These are phyloP conservation scores for Mycena capillaripes DNA, from an alignment of 768 basidiomycete species.

Conservation along the genomic window DNA sequence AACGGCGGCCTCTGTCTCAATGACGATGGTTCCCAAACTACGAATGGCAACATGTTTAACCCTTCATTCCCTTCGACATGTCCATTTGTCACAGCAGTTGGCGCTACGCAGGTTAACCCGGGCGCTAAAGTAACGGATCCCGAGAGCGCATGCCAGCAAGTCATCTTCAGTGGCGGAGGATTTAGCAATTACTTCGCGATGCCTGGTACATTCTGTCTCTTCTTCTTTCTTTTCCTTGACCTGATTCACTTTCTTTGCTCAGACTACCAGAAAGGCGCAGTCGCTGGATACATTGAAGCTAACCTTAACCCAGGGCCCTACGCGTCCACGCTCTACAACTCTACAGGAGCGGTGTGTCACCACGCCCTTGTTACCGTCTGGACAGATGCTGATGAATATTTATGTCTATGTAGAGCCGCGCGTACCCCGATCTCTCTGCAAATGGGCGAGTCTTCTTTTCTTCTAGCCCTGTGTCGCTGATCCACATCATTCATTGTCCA, in stretches of 20 bases:
- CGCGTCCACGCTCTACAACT: constrained; percentile 44
- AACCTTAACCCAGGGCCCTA: constrained; percentile 41
- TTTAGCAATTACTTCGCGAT: constrained; percentile 59
- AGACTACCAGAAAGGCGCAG: constrained; percentile 55
- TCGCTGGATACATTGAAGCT: constrained; percentile 50
- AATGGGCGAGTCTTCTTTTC: constrained; percentile 48
- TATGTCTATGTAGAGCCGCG: constrained; percentile 55
- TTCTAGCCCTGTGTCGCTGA: constrained; percentile 2
- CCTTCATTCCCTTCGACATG: constrained; percentile 58
- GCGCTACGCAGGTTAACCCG: constrained; percentile 59
- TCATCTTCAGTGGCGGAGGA: constrained; percentile 54
- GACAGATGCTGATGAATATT: constrained; percentile 25
- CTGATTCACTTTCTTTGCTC: not conserved
- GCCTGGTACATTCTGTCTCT: constrained; percentile 37
- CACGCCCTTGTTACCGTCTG: not conserved
- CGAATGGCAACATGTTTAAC: constrained; percentile 56
- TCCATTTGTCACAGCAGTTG: constrained; percentile 61
- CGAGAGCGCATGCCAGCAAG: constrained; percentile 54
- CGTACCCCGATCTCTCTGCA: constrained; percentile 63
- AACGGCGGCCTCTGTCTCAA: constrained; percentile 54
- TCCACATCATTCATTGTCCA: constrained; percentile 23
- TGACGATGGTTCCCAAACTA: constrained; percentile 54
- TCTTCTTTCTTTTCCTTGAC: not conserved
- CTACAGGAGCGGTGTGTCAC: constrained; percentile 47
- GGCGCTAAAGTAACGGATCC: constrained; percentile 45